Base-by-base conservation (phyloP, 2,329 filamentous ascomycete species). In the Capronia americana region DNA sequence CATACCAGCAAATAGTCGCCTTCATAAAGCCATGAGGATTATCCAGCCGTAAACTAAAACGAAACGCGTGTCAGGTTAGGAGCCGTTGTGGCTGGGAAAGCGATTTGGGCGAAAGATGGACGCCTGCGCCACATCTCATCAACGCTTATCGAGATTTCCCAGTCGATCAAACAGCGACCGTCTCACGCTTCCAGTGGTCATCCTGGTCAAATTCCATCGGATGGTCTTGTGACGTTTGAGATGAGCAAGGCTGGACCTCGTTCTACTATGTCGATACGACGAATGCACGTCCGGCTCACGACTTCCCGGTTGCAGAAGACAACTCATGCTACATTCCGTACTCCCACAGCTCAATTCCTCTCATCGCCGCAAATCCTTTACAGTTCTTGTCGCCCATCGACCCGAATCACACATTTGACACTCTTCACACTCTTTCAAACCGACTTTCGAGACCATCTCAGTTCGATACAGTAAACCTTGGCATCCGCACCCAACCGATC, bases 181-280 rank as follows among this genome's bases (percentile, higher is more conserved):
- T 58, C 50, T 63, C 34, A 24, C 46, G 51, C 48, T 54, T 60
- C 57, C 1, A 41, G 57, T 44, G 26, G 50, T 30, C 17, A 48
- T 26, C 44, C 38, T 46, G 23, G 24, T 34, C 26, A n/a, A 14
- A 17, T 20, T 32, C 28, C 32, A 5, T n/a, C 1, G 11, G 28
- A 14, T 34, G 17, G 28, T 23, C 23, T 23, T 23, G 26, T 50
- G 32, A 32, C 57, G 44, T 60, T 28, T 57, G 28, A 57, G 53
- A 57, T 46, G 44, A 60, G 28, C 63, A 65, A 53, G 63, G 63
- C 63, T 65, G 59, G 55, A 58, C 58, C 58, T 38, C 48, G 57
- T 51, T 54, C 41, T 17, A 20, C 41, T 17, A 20, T 26, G 50
- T 55, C 26, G 17, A 38, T 48, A 44, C 6, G n/a, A 41, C 32